Evolutionary conservation across 2,329 filamentous ascomycete genomes (phyloP).

Genomic region (Aspergillus tanneri): DNA sequence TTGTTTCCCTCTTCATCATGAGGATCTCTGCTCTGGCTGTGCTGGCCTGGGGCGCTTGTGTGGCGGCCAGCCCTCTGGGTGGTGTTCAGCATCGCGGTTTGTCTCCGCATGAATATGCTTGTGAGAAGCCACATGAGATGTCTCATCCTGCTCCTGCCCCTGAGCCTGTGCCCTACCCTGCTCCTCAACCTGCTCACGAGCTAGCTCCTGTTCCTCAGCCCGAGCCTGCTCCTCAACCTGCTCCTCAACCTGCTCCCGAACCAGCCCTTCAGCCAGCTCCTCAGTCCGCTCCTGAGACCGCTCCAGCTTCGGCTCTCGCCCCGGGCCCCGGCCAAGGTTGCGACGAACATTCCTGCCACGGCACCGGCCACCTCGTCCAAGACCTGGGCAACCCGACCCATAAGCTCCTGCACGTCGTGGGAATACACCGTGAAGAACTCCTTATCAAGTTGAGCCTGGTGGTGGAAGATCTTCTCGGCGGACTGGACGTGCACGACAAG

Average conservation of each 20-base stretch:
- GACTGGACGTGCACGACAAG: conserved; percentile 25
- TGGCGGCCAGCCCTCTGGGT: conserved; percentile 17
- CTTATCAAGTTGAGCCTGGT: conserved; percentile 32
- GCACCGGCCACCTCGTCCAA: conserved; percentile 32
- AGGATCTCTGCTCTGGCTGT: conserved; percentile 19
- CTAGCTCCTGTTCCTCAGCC: not conserved
- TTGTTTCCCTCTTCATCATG: conserved; percentile 15
- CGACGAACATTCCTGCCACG: conserved; percentile 17
- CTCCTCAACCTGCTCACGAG: not conserved
- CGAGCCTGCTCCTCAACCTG: not conserved
- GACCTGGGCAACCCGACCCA: conserved; percentile 32
- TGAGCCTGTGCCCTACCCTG: not conserved
- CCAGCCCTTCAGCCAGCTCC: not conserved
- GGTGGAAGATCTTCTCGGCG: conserved; percentile 27
- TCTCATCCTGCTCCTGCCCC: conserved; percentile 1
- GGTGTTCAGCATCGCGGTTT: conserved; percentile 4
- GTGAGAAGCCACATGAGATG: conserved; percentile 3
- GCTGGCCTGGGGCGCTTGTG: conserved; percentile 17
- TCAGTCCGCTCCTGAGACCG: not conserved
- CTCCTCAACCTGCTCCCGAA: not conserved
- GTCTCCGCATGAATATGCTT: conserved; percentile 10
- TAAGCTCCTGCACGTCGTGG: conserved; percentile 32
- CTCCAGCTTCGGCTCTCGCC: too few relatives aligned
- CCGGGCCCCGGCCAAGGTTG: conserved; percentile 9
- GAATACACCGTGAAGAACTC: conserved; percentile 27